Evolutionary conservation across 768 basidiomycete genomes (phyloP).

Genomic region (Pholiota molesta): DNA sequence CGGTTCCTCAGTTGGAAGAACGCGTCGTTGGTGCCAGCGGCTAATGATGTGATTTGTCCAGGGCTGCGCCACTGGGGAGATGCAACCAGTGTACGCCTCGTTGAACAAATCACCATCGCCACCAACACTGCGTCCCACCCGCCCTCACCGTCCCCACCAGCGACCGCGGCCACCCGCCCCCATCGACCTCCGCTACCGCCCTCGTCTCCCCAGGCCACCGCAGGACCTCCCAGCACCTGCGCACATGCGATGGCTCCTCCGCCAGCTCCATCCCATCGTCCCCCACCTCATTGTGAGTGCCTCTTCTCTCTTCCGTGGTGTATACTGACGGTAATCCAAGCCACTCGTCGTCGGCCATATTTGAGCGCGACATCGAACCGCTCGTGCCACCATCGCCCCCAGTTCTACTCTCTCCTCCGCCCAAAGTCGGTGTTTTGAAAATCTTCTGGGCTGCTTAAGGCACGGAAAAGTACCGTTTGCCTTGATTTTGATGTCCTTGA

Average conservation of each 20-base stretch:
- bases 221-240: slow-evolving; percentile 50
- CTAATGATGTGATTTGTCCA: too few species aligned
- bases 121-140: background rate
- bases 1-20: too few species aligned
- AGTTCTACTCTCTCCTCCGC: slow-evolving; percentile 26
- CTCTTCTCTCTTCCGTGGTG: slow-evolving; percentile 8
- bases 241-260: slow-evolving; percentile 50
- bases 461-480: slow-evolving; percentile 69
- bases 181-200: slow-evolving; percentile 47
- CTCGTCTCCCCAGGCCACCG: slow-evolving; percentile 38
- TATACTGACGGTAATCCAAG: slow-evolving; percentile 25
- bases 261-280: slow-evolving; percentile 80
- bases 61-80: too few species aligned
- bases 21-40: too few species aligned
- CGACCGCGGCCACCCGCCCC: background rate
- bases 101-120: background rate
- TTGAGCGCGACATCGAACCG: slow-evolving; percentile 89
- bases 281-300: slow-evolving; percentile 73
- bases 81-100: too few species aligned
- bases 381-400: slow-evolving; percentile 42
- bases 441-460: too few species aligned
- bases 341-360: slow-evolving; percentile 86
- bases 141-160: background rate
- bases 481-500: background rate
- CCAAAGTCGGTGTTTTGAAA: too few species aligned